Evolutionary conservation across 176 grass and related monocot species (phyloP), one percentile per base, ranked within the genome.

Genomic region (Musa schizocarpa): DNA sequence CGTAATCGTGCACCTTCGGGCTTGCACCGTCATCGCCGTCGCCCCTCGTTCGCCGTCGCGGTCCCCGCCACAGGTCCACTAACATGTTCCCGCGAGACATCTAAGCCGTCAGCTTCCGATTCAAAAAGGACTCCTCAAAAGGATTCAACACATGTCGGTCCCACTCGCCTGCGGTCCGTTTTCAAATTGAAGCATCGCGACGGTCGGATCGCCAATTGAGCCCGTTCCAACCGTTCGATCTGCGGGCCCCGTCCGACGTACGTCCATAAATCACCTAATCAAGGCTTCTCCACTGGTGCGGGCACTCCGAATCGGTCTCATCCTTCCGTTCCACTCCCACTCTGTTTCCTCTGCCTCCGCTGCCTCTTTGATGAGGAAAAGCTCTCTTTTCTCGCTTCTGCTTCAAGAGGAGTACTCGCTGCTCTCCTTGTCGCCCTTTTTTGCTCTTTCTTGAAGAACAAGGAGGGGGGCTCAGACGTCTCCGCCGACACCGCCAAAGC

Each of bases 371-470:
- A 70, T 70, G 14, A 29, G 43, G 10, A 43, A 20, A 17, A 50
- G 43, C 43, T 70, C 20, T 9, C 17, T 70, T 43, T 17, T 70
- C 68, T 70, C 68, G 29, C 68, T 70, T 70, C 68, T 70, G 68
- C 43, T 70, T 50, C 68, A 70, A 16, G 34, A n/a, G 17, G 50
- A 13, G 68, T 20, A 13, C 22, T 50, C 68, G 68, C 43, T 70
- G 68, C 17, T 13, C 68, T 70, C 16, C 1, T 70, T 50, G 1
- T 70, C 68, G 16, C 68, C 8, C 34, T 51, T 20, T 14, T 70
- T 14, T 50, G 19, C 17, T 14, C 43, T 19, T 70, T 51, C 68
- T 50, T 50, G 11, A 70, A 70, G 68, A 34, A n/a, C 19, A 50
- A 50, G 48, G 34, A 70, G 43, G 43, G 51, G 9, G 16, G 43